Percentiles rank a stretch among this genome's conserved stretches.
phyloP scores from a whole-genome alignment of 352 stramenopile genomes.

The Pythium dissimile region DNA sequence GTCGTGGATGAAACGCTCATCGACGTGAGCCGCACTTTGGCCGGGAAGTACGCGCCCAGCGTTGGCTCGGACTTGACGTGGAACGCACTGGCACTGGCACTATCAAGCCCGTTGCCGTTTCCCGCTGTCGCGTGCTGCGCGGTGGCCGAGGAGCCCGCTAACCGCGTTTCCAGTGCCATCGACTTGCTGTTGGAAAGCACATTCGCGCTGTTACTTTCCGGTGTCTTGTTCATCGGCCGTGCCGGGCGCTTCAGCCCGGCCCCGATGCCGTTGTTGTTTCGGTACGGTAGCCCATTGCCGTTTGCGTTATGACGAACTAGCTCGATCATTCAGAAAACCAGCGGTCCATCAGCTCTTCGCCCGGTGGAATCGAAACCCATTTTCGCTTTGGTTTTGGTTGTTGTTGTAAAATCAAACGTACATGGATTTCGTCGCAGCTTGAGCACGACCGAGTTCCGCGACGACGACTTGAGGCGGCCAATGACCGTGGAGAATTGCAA shows the following conservation, averaged over 20 bases:
- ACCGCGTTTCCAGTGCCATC: slow-evolving; percentile 63
- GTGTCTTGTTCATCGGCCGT: slow-evolving; percentile 42
- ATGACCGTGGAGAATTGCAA: slow-evolving; percentile 84
- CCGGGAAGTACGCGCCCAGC: slow-evolving; percentile 66
- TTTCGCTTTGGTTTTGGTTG: not conserved
- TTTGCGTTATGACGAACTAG: slow-evolving; percentile 66
- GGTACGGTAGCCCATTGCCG: slow-evolving; percentile 40
- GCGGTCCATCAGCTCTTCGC: no score
- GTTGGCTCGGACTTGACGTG: slow-evolving; percentile 59
- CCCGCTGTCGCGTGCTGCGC: not conserved
- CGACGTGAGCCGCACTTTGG: slow-evolving; percentile 48
- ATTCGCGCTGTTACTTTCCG: slow-evolving; percentile 73
- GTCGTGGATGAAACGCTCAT: slow-evolving; percentile 32
- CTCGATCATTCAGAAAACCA: no score
- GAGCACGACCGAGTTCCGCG: slow-evolving; percentile 74
- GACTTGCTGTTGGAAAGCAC: slow-evolving; percentile 64
- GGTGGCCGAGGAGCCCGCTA: slow-evolving; percentile 21
- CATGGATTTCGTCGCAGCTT: slow-evolving; percentile 78
- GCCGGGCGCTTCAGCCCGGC: slow-evolving; percentile 44
- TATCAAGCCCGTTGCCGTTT: not conserved
- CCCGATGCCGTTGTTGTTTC: slow-evolving; percentile 9
- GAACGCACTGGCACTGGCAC: slow-evolving; percentile 23
- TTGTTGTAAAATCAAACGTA: no score
- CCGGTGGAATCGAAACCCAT: not conserved
- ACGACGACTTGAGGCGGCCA: slow-evolving; percentile 71